Conservation (phyloP, 139 green algal species). For the Diplosphaera chodatii region DNA sequence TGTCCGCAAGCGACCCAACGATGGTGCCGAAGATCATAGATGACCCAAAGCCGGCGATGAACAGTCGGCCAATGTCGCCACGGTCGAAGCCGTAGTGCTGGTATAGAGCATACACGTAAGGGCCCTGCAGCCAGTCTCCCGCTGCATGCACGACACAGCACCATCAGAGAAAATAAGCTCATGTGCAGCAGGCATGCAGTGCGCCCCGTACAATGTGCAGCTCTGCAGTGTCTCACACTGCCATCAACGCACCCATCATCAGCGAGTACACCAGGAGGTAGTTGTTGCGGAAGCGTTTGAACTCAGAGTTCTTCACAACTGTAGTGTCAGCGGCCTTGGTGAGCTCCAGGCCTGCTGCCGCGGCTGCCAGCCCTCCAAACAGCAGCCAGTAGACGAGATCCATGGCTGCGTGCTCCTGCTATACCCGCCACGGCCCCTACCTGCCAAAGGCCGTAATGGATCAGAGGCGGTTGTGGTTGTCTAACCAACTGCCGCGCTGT, state of each 20-base stretch:
- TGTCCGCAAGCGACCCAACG: conserved; percentile 88
- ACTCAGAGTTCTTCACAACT: conserved; percentile 35
- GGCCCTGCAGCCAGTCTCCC: conserved; percentile 97
- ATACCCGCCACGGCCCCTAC: too few species aligned
- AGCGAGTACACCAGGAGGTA: conserved; percentile 92
- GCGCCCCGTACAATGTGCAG: too few species aligned
- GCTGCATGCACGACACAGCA: too few species aligned
- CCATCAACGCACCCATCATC: conserved; percentile 97
- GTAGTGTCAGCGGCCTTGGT: conserved; percentile 18
- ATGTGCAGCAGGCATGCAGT: too few species aligned
- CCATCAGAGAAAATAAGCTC: too few species aligned
- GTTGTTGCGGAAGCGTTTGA: conserved; percentile 82
- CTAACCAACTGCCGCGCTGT: too few species aligned
- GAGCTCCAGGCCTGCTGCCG: conserved; percentile 39
- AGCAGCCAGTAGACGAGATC: conserved; percentile 43
- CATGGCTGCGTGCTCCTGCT: conserved; percentile 23
- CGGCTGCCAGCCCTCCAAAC: conserved; percentile 23
- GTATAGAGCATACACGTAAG: conserved; percentile 97
- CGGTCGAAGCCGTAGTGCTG: conserved; percentile 83
- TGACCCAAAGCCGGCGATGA: conserved; percentile 97
- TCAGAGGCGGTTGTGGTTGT: too few species aligned
- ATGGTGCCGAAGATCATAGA: conserved; percentile 96
- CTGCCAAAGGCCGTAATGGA: too few species aligned
- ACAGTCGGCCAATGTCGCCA: conserved; percentile 89
- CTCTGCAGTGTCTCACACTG: too few species aligned